Conservation (phyloP, 2,329 filamentous ascomycete genomes). For the Malbranchea zuffiana region DNA sequence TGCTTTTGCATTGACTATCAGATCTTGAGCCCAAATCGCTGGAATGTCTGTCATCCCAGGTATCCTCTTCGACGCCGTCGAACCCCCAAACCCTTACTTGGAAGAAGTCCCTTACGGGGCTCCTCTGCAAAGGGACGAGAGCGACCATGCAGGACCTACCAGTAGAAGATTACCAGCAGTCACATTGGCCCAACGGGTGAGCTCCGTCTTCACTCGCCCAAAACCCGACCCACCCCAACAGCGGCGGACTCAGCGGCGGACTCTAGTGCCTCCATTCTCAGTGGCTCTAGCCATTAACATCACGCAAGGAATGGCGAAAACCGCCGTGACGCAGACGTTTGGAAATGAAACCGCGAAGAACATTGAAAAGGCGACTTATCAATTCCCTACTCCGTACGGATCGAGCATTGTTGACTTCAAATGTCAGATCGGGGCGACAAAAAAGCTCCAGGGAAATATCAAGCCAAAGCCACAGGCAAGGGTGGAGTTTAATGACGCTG, state of each 20-base stretch:
- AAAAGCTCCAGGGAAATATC: conserved; percentile 48
- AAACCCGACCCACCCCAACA: neutral
- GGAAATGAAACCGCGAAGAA: conserved; percentile 42
- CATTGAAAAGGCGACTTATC: conserved; percentile 50
- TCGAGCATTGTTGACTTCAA: conserved; percentile 58
- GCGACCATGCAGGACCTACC: no score
- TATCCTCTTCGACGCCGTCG: neutral
- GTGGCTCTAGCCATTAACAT: neutral
- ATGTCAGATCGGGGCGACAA: conserved; percentile 48
- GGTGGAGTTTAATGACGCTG: conserved; percentile 48
- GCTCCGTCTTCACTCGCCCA: neutral
- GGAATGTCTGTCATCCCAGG: no score
- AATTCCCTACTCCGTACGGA: conserved; percentile 62
- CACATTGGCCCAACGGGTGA: no score
- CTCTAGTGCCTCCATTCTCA: neutral
- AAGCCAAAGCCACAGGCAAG: conserved; percentile 55
- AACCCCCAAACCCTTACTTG: conserved; percentile 1
- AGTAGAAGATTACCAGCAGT: no score
- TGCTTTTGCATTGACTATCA: no score
- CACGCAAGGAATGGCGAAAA: neutral
- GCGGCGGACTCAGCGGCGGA: neutral
- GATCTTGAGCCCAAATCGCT: no score
- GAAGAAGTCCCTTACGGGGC: neutral
- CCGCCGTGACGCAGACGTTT: conserved; percentile 48
- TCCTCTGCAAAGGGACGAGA: no score